Conservation (phyloP, 106 monocot genomes). For the Dendrobium chrysotoxum region DNA sequence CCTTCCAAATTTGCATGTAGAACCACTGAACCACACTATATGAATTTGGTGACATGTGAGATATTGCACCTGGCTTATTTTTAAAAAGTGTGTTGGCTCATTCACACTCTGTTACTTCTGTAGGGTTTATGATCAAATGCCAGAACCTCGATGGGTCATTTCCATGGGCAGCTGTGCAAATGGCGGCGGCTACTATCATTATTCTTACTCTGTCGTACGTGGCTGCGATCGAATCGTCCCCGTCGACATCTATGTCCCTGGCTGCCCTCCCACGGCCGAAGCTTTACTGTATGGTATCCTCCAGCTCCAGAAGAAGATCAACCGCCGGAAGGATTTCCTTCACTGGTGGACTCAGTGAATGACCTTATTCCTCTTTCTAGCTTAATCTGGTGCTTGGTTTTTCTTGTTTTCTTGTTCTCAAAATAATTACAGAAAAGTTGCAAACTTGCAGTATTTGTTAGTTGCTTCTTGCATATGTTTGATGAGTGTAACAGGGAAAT, state of each 20-base stretch:
- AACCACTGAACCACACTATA: no score
- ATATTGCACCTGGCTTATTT: neutral
- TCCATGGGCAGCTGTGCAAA: conserved; percentile 99
- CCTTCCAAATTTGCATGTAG: no score
- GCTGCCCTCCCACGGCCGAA: conserved; percentile 96
- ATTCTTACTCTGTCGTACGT: conserved; percentile 97
- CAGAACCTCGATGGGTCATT: conserved; percentile 97
- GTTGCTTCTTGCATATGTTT: neutral
- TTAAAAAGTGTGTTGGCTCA: neutral
- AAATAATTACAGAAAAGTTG: neutral
- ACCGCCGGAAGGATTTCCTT: conserved; percentile 87
- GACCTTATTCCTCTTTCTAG: neutral
- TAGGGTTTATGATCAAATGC: conserved; percentile 99
- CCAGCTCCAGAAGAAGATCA: conserved; percentile 99
- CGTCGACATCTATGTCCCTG: conserved; percentile 97
- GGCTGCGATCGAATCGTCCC: conserved; percentile 98
- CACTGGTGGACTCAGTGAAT: conserved; percentile 83
- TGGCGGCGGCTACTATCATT: conserved; percentile 97
- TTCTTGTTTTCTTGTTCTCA: neutral
- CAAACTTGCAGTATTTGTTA: neutral
- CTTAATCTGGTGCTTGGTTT: neutral
- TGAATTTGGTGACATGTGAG: no score
- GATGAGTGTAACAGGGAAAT: neutral
- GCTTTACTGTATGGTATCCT: conserved; percentile 92
- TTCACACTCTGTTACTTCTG: no score